Percentiles rank a stretch among this genome's conserved stretches.
Evolutionary conservation across 106 monocot genomes (phyloP).

Genomic region (Phalaenopsis aphrodite): DNA sequence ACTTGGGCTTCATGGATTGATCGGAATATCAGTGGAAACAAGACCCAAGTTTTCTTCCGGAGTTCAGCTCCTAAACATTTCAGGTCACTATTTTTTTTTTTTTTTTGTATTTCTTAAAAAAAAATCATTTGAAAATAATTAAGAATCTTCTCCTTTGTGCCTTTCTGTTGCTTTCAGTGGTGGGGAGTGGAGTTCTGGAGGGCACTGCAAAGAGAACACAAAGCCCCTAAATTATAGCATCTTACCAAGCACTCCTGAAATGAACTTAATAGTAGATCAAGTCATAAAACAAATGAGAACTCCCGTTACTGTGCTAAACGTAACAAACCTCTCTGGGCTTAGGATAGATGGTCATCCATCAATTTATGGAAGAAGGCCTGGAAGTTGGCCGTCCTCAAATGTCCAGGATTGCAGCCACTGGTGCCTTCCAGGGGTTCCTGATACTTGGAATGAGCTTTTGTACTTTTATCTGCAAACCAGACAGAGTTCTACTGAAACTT

Average conservation of each 20-base stretch:
- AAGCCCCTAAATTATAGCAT: slow-evolving; percentile 33
- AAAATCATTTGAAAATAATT: background rate
- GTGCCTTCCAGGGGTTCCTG: slow-evolving; percentile 95
- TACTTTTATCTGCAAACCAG: slow-evolving; percentile 43
- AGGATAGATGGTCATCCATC: slow-evolving; percentile 90
- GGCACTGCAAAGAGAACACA: slow-evolving; percentile 73
- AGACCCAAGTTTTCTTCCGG: slow-evolving; percentile 86
- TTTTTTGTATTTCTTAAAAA: background rate
- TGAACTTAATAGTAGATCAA: slow-evolving; percentile 51
- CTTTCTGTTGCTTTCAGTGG: slow-evolving; percentile 28
- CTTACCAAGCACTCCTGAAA: slow-evolving; percentile 28
- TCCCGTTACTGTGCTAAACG: slow-evolving; percentile 70
- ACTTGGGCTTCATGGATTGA: slow-evolving; percentile 97
- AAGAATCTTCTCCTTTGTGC: background rate
- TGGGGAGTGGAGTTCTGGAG: slow-evolving; percentile 94
- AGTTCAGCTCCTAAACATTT: slow-evolving; percentile 92
- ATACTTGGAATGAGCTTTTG: slow-evolving; percentile 83
- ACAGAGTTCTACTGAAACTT: background rate
- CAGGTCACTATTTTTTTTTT: slow-evolving; percentile 25
- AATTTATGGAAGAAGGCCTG: slow-evolving; percentile 41
- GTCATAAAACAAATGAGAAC: slow-evolving; percentile 64
- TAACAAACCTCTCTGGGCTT: slow-evolving; percentile 63
- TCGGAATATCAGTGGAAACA: slow-evolving; percentile 34
- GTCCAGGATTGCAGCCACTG: slow-evolving; percentile 91
- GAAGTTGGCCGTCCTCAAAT: slow-evolving; percentile 5